Percentiles rank a stretch among this genome's conserved stretches.
These are phyloP conservation scores for Pseudozyma tsukubaensis DNA, from an alignment of 1,284 basidiomycete species.

Conservation along the genomic window DNA sequence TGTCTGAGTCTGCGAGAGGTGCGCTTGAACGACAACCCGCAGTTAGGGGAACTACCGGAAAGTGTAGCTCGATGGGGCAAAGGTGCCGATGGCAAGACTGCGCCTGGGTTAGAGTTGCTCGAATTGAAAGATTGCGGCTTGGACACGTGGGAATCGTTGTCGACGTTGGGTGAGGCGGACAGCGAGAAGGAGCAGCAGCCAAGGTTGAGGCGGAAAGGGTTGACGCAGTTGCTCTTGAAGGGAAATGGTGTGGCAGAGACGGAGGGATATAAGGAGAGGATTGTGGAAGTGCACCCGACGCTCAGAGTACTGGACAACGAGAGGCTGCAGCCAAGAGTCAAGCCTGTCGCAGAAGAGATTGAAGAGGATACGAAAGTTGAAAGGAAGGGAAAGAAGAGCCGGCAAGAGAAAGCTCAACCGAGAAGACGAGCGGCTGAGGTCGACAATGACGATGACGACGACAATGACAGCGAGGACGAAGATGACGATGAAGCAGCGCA, in stretches of 20 bases:
- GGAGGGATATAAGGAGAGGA: slow-evolving; percentile 45
- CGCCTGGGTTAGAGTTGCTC: slow-evolving; percentile 56
- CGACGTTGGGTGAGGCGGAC: slow-evolving; percentile 29
- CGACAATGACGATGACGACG: not conserved
- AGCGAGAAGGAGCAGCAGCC: slow-evolving; percentile 25
- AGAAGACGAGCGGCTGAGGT: not conserved
- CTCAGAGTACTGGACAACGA: slow-evolving; percentile 57
- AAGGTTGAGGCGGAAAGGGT: slow-evolving; percentile 37
- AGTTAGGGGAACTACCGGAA: slow-evolving; percentile 43
- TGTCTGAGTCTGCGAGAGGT: slow-evolving; percentile 61
- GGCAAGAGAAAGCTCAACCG: slow-evolving; percentile 1
- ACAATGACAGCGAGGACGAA: slow-evolving; percentile 16
- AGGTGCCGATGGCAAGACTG: slow-evolving; percentile 56
- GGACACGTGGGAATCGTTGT: slow-evolving; percentile 42
- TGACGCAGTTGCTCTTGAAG: slow-evolving; percentile 55
- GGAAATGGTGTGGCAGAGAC: slow-evolving; percentile 51
- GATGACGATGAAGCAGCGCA: slow-evolving; percentile 38
- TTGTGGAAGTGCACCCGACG: slow-evolving; percentile 38
- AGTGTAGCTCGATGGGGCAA: slow-evolving; percentile 58
- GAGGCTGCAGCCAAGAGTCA: slow-evolving; percentile 35
- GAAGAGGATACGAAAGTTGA: slow-evolving; percentile 2
- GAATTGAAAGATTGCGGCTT: slow-evolving; percentile 63
- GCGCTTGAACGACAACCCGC: slow-evolving; percentile 53
- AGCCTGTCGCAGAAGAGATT: slow-evolving; percentile 13
- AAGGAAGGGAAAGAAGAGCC: slow-evolving; percentile 1